Percentiles rank a stretch among this genome's conserved stretches.
phyloP scores from a whole-genome alignment of 2,329 filamentous ascomycete genomes.

The Parafenestella ontariensis region DNA sequence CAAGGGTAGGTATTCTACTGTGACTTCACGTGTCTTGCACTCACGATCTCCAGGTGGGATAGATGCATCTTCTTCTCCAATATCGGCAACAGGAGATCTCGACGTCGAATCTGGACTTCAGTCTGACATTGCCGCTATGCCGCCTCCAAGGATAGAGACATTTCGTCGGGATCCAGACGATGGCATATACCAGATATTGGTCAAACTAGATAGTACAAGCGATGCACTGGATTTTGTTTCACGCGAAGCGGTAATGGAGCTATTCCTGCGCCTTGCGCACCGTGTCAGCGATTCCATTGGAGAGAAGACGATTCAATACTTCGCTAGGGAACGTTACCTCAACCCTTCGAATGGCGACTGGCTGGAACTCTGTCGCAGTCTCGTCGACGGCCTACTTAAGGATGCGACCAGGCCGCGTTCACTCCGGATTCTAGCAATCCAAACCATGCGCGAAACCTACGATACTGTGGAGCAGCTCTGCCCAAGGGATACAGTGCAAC shows the following conservation, averaged over 20 bases:
- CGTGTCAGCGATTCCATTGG: conserved; percentile 71
- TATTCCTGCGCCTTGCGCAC: conserved; percentile 68
- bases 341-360: conserved; percentile 74
- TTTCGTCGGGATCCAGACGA: conserved; percentile 28
- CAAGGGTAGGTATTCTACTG: conserved; percentile 5
- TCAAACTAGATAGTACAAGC: conserved; percentile 39
- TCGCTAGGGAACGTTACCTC: conserved; percentile 72
- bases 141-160: conserved; percentile 8
- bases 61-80: conserved; percentile 15
- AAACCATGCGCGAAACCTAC: conserved; percentile 62
- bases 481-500: conserved; percentile 63
- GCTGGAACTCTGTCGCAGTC: conserved; percentile 67
- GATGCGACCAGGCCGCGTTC: conserved; percentile 66
- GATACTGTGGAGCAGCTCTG: conserved; percentile 62
- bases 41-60: conserved; percentile 10
- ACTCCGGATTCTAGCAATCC: conserved; percentile 69
- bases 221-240: conserved; percentile 63
- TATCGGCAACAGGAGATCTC: conserved; percentile 10
- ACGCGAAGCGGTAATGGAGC: conserved; percentile 69
- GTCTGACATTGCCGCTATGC: conserved; percentile 6
- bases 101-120: conserved; percentile 25
- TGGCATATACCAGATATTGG: conserved; percentile 35
- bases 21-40: background rate
- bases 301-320: conserved; percentile 70
- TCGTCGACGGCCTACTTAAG: conserved; percentile 69